Evolutionary conservation across 2,329 filamentous ascomycete species (phyloP).

Genomic region (Xylaria arbuscula): DNA sequence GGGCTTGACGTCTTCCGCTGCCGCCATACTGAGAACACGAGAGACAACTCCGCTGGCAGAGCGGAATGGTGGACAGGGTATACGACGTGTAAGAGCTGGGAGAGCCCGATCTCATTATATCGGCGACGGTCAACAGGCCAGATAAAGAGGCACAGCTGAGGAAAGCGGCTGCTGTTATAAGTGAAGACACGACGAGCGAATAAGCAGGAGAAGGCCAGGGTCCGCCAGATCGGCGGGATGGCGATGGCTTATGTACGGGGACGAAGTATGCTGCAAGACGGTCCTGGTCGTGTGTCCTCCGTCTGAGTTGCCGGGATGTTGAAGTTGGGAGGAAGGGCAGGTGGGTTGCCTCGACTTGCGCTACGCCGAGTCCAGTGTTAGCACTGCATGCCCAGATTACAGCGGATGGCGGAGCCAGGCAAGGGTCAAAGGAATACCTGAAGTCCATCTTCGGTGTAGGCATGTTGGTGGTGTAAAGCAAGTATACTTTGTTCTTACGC

Average conservation of each 20-base stretch:
- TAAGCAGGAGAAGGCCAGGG: neutral
- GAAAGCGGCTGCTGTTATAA: neutral
- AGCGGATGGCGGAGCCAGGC: neutral
- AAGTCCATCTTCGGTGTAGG: neutral
- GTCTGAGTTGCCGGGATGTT: conserved; percentile 9
- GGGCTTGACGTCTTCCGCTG: conserved; percentile 38
- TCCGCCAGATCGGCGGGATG: conserved; percentile 10
- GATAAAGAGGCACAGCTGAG: neutral
- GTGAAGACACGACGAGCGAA: neutral
- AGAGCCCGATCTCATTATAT: conserved; percentile 43
- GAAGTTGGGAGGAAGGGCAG: neutral
- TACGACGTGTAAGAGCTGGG: conserved; percentile 41
- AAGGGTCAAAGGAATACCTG: neutral
- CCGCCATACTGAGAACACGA: conserved; percentile 47
- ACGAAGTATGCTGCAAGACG: neutral
- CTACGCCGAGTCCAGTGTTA: neutral
- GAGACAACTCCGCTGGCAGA: conserved; percentile 46
- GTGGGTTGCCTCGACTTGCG: neutral
- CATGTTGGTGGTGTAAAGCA: neutral
- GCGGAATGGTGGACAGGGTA: conserved; percentile 46
- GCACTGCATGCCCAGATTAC: neutral
- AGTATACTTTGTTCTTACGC: neutral
- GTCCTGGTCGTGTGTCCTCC: neutral
- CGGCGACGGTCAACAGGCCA: neutral
- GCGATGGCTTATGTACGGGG: conserved; percentile 22